Evolutionary conservation across 2,329 filamentous ascomycete species (phyloP).

Genomic region (Dactylonectria estremocensis): DNA sequence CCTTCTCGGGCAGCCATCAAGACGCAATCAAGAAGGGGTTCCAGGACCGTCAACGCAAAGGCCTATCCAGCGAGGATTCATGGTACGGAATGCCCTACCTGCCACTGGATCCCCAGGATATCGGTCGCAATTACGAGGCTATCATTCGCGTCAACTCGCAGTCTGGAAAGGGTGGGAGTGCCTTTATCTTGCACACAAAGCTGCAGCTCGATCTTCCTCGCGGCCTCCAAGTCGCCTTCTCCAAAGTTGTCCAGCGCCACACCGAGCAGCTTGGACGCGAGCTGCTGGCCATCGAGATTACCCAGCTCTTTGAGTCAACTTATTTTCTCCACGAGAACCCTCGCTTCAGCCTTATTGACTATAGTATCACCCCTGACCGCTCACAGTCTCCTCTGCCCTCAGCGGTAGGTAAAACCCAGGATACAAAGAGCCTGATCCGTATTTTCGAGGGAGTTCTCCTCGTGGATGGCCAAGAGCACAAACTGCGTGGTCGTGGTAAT

Average conservation of each 20-base stretch:
- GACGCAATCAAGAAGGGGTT: conserved; percentile 97
- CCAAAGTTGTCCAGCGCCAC: conserved; percentile 85
- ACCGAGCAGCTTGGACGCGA: conserved; percentile 88
- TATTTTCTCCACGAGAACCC: conserved; percentile 75
- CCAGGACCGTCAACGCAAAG: conserved; percentile 75
- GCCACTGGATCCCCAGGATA: conserved; percentile 92
- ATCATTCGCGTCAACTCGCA: conserved; percentile 99
- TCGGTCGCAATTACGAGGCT: conserved; percentile 96
- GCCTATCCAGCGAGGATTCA: conserved; percentile 72
- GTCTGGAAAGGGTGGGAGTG: conserved; percentile 92
- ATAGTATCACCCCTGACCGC: too few relatives aligned
- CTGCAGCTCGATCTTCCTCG: conserved; percentile 95
- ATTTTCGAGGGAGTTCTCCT: conserved; percentile 88
- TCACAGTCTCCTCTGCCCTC: too few relatives aligned
- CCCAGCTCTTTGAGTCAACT: conserved; percentile 85
- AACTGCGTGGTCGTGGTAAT: conserved; percentile 85
- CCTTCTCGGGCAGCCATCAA: conserved; percentile 93
- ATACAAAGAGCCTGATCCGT: conserved; percentile 56
- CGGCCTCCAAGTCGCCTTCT: conserved; percentile 92
- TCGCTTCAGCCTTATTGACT: too few relatives aligned
- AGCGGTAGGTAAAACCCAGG: too few relatives aligned
- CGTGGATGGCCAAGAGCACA: conserved; percentile 84
- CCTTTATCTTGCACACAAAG: conserved; percentile 92
- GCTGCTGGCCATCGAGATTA: conserved; percentile 87
- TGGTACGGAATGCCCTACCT: conserved; percentile 91